Base-by-base conservation (phyloP, 1,284 basidiomycete genomes). In the Trichosporon ovoides region DNA sequence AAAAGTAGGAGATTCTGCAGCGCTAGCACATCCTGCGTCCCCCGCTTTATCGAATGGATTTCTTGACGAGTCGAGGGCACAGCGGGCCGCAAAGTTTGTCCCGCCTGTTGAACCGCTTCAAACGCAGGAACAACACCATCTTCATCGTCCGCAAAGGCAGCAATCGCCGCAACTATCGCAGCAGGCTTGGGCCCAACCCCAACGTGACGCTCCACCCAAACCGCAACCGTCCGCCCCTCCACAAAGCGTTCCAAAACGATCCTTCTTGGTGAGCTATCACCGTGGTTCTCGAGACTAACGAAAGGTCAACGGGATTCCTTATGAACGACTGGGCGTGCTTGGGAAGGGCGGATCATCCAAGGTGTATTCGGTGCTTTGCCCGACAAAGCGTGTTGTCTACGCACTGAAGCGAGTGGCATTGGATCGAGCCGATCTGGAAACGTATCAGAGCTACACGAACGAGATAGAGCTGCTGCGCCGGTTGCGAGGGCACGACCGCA, bases 261-360 rank as follows among this genome's bases (percentile, higher is more conserved):
- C 64, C 1, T 69, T 68, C 51, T 16, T 70, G 33, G 68, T 73
- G 31, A 63, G 67, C 4, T 16, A 16, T 5, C n/a, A 6, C 19
- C 19, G 20, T n/a, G 13, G 5, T 14, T n/a, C n/a, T n/a, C 9
- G 6, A 9, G 22, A n/a, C 51, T 52, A 14, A 28, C 31, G 7
- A 9, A 38, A 79, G 85, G 86, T 92, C 28, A 95, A 95, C 78
- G 88, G 85, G 69, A 86, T 85, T 67, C 76, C 81, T 0, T 96
- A 95, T 65, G 85, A 86, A 20, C 85, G 90, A 1, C 81, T 94
- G 1, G 90, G 93, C 64, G 79, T 91, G 73, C 85, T 97, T 55
- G 93, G 93, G 38, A 89, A 87, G 70, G 93, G 93, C 38, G 93
- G 93, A 0, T 88, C 91, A 10, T 95, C 91, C n/a, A 87, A 89